Conservation (phyloP, 306 rosid species). For the Corylus americana region DNA sequence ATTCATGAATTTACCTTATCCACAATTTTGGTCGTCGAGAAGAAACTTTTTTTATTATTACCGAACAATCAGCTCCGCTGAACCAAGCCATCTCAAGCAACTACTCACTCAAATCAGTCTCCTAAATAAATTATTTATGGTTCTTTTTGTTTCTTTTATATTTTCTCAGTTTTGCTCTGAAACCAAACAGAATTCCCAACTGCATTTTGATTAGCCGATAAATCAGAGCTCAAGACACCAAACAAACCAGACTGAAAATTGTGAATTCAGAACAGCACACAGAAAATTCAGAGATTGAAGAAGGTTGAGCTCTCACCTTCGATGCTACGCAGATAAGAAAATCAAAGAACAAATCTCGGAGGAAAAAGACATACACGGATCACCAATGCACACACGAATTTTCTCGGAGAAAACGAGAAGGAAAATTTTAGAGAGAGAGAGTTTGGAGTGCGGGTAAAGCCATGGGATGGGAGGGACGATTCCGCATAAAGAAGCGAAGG, state of each 20-base stretch:
- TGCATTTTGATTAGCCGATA: constrained; percentile 35
- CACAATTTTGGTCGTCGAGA: constrained; percentile 14
- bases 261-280: constrained; percentile 23
- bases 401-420: constrained; percentile 30
- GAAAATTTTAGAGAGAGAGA: constrained; percentile 38
- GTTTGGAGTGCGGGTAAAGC: constrained; percentile 55
- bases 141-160: background rate
- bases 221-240: constrained; percentile 20
- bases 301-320: constrained; percentile 45
- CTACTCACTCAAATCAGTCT: background rate
- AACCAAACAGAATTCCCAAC: constrained; percentile 44
- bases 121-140: background rate
- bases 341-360: constrained; percentile 21
- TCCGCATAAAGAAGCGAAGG: constrained; percentile 44
- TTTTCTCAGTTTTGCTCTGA: constrained; percentile 22
- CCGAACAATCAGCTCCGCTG: constrained; percentile 2
- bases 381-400: constrained; percentile 51
- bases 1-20: constrained; percentile 9
- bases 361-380: constrained; percentile 26
- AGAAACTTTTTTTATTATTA: background rate
- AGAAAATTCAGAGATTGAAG: constrained; percentile 6
- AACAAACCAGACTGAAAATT: constrained; percentile 12
- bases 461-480: constrained; percentile 33
- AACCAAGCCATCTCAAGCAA: constrained; percentile 3
- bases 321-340: constrained; percentile 25